Percentiles rank a stretch among this genome's conserved stretches.
phyloP scores from a whole-genome alignment of 805 yeast genomes.

The Lachancea fermentati region DNA sequence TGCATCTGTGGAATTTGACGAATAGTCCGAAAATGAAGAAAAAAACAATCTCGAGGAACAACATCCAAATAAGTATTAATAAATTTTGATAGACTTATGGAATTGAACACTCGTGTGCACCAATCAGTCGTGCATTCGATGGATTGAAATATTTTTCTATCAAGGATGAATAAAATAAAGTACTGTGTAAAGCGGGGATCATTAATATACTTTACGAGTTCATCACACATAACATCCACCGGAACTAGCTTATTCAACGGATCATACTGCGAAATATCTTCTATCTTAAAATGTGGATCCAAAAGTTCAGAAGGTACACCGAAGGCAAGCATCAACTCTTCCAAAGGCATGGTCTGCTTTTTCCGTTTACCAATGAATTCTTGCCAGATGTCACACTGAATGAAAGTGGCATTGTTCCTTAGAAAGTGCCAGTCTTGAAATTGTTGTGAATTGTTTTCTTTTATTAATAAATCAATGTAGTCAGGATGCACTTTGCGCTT shows the following conservation, averaged over 20 bases:
- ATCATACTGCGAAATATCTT: slow-evolving; percentile 12
- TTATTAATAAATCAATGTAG: slow-evolving; percentile 16
- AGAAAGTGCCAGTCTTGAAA: slow-evolving; percentile 29
- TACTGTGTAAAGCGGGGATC: slow-evolving; percentile 9
- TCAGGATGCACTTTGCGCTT: slow-evolving; percentile 8
- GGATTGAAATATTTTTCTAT: slow-evolving; percentile 25
- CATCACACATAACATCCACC: slow-evolving; percentile 13
- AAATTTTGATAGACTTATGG: slow-evolving; percentile 4
- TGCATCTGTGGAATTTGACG: slow-evolving; percentile 19
- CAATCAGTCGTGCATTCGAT: slow-evolving; percentile 13
- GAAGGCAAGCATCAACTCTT: slow-evolving; percentile 13
- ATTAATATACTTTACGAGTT: slow-evolving; percentile 8
- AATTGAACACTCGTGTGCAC: slow-evolving; percentile 13
- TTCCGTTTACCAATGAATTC: neutral
- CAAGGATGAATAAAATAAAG: slow-evolving; percentile 24
- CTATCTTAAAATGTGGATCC: slow-evolving; percentile 1
- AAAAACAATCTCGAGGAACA: slow-evolving; percentile 17
- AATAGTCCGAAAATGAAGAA: slow-evolving; percentile 22
- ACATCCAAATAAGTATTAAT: slow-evolving; percentile 12
- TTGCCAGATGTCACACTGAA: slow-evolving; percentile 3
- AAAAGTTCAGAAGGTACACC: slow-evolving; percentile 14
- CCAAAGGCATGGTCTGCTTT: slow-evolving; percentile 1
- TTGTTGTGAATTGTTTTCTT: slow-evolving; percentile 18
- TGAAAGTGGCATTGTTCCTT: slow-evolving; percentile 9
- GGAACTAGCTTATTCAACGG: slow-evolving; percentile 19